Evolutionary conservation across 148 eudicot genomes (phyloP), one percentile per base, ranked within the genome.

Genomic region (Agrostemma githago): DNA sequence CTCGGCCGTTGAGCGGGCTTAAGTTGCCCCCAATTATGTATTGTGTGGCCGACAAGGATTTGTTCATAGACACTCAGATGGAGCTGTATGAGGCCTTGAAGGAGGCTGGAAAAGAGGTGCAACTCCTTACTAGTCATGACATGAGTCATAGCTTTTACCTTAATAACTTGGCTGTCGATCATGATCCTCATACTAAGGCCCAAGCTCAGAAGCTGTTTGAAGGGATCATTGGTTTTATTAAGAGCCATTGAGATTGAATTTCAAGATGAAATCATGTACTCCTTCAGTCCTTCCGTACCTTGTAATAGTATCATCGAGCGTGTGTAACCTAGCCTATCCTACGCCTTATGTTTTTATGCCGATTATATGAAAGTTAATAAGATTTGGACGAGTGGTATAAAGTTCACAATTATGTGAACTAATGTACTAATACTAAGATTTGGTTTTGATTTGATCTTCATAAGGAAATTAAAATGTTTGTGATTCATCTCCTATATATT

Each of bases 81-180:
- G 97, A 93, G 72, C 91, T 83, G 59, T 89, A 80, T 37, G 92
- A 91, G 72, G 91, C 88, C 12, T 79, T 91, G 84, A 89, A 85
- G 65, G 75, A 75, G 44, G 97, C 73, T 3, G 78, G 86, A 19
- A 89, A 89, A 57, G 78, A 88, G 0, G 85, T 93, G 51, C 92
- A 88, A 80, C 79, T 93, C 34, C 69, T 83, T 42, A 56, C 84
- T 15, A 93, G 84, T 67, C 8, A 72, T 0, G 88, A 88, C 14
- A 85, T 91, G 84, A 84, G 84, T 0, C 98, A 91, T 58, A 81
- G 89, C 76, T 93, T 91, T 68, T 89, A 93, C 73, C 83, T 91
- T 0, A 93, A 93, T 76, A 86, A 83, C 78, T 70, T 91, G 72
- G 91, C 88, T 1, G 89, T 89, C 12, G 94, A 89, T 16, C 58